Percentiles rank a stretch among this genome's conserved stretches.
Evolutionary conservation across 2,329 filamentous ascomycete genomes (phyloP).

Genomic region (Fusarium solani-melongenae): DNA sequence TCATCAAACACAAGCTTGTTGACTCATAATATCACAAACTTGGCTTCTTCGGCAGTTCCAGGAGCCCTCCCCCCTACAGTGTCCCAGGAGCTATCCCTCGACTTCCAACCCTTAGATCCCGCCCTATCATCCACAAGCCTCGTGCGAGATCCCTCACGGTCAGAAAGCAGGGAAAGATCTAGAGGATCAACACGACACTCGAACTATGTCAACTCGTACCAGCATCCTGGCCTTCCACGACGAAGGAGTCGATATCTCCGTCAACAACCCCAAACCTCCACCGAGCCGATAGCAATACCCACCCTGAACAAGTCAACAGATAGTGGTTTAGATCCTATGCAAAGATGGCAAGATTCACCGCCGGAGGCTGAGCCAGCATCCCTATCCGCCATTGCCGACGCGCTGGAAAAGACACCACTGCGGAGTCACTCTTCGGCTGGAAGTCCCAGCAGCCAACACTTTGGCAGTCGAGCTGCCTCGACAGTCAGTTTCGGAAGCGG

Average conservation of each 20-base stretch:
- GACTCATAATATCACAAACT: background rate
- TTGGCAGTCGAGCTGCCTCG: constrained; percentile 22
- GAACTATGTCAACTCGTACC: background rate
- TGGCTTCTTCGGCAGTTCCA: background rate
- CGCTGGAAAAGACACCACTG: constrained; percentile 10
- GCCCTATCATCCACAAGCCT: background rate
- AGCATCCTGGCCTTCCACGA: constrained; percentile 16
- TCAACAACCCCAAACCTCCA: background rate
- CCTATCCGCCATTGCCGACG: constrained; percentile 31
- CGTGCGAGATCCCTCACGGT: background rate
- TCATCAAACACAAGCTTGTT: background rate
- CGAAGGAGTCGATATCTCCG: constrained; percentile 23
- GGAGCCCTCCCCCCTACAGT: background rate
- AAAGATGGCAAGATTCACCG: constrained; percentile 40
- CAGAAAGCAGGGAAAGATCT: background rate
- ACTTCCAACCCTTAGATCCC: background rate
- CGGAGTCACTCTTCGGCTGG: constrained; percentile 19
- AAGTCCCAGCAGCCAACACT: constrained; percentile 14
- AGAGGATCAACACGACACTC: background rate
- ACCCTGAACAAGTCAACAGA: background rate
- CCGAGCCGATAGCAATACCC: constrained; percentile 20
- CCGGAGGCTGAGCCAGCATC: constrained; percentile 37
- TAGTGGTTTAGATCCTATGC: constrained; percentile 26
- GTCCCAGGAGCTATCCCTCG: background rate
- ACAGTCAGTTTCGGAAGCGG: constrained; percentile 28